Base-by-base conservation (phyloP, 257 asterid species). In the Solanum bukasovii region DNA sequence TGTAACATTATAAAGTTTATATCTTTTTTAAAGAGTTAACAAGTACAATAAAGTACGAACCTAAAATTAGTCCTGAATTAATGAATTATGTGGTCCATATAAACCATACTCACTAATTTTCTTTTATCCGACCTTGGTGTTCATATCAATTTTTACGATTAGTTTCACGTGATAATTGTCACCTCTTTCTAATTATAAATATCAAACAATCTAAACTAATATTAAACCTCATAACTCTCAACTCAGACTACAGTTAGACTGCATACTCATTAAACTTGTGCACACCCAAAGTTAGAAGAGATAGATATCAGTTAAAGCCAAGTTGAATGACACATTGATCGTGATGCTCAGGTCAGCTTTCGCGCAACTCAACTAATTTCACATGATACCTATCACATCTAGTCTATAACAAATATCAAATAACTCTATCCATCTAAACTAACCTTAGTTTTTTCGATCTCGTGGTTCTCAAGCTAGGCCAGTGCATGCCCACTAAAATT, bases 1-100 rank as follows among this genome's bases (percentile, higher is more conserved):
- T 78, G 61, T 7, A 78, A n/a, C 13, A 78, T 40, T 40, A 4
- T 25, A 25, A 13, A 25, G 18, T 33, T 74, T 23, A 37, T 23
- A 37, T 23, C 40, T 31, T 75, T 71, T 75, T 37, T n/a, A 77
- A 18, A 2, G 34, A 20, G 29, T 73, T 35, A 73, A 75, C 31
- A 75, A 37, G 49, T 75, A 75, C 56, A 23, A 40, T 10, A 16
- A 11, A 74, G 27, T 9, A 37, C 29, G 10, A 40, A 21, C 1
- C 38, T 0, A 20, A 23, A 37, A 37, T 23, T 38, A 75, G 9
- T 77, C 61, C 40, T 77, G 84, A 78, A 40, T 42, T 40, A n/a
- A 38, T 77, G 84, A 77, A 40, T 42, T 42, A n/a, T 40, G 84
- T 78, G 63, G 84, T 78, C 11, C 34, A 78, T 78, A 25, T 46